Evolutionary conservation across 23 red algal species (phyloP).

Genomic region (Gracilariopsis chorda): DNA sequence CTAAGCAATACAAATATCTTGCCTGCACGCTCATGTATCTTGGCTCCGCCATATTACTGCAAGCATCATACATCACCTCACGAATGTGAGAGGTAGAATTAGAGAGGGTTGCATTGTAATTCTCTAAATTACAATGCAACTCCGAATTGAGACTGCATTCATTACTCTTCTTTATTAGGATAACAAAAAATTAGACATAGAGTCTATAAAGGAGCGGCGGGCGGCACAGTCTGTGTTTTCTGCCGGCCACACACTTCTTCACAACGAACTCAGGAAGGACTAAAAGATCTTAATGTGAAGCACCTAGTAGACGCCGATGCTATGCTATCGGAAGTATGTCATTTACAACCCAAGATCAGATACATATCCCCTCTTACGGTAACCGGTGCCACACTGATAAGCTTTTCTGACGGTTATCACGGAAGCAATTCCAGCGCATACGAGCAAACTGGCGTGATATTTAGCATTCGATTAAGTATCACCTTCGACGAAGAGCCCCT

Average conservation of each 20-base stretch:
- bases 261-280: not conserved
- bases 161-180: no score
- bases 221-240: no score
- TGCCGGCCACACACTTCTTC: no score
- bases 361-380: not conserved
- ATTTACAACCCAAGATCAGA: not conserved
- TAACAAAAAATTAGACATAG: no score
- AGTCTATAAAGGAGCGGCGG: no score
- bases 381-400: not conserved
- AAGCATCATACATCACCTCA: not conserved
- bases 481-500: not conserved
- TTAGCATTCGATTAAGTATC: not conserved
- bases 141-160: no score
- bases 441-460: not conserved
- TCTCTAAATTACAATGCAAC: no score
- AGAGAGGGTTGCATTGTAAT: no score
- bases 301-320: not conserved
- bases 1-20: not conserved
- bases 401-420: constrained; percentile 3
- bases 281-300: not conserved
- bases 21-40: constrained; percentile 11
- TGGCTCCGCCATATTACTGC: not conserved
- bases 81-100: no score
- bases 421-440: not conserved
- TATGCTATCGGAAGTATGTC: not conserved